Percentiles rank a stretch among this genome's conserved stretches.
These are phyloP conservation scores for Trichoderma semiorbis DNA, from an alignment of 2,329 filamentous ascomycete genomes.

Conservation along the genomic window DNA sequence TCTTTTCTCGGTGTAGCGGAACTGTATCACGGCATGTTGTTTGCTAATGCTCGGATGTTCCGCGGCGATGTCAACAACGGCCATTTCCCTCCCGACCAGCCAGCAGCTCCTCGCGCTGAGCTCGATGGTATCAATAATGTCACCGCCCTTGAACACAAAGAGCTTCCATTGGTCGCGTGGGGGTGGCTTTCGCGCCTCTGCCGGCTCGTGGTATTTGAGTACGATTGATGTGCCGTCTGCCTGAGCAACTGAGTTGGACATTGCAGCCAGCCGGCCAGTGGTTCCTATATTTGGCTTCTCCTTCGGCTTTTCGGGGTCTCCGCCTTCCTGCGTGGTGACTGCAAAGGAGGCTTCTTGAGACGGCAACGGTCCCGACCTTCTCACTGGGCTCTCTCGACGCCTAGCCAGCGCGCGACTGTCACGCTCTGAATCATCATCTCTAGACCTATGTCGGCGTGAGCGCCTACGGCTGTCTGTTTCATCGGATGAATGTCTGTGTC, in stretches of 20 bases:
- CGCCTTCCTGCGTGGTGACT: constrained; percentile 44
- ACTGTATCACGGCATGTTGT: constrained; percentile 94
- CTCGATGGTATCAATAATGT: constrained; percentile 77
- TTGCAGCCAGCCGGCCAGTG: constrained; percentile 80
- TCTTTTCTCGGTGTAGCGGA: constrained; percentile 76
- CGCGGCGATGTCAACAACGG: constrained; percentile 77
- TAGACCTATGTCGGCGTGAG: constrained; percentile 16
- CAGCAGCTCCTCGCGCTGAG: constrained; percentile 78
- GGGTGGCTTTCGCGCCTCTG: constrained; percentile 86
- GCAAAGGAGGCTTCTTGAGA: constrained; percentile 60
- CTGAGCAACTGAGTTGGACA: constrained; percentile 74
- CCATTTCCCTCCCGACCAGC: constrained; percentile 77
- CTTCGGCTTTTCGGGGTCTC: constrained; percentile 57
- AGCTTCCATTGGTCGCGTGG: constrained; percentile 78
- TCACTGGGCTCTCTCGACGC: constrained; percentile 26
- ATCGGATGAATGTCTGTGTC: constrained; percentile 34
- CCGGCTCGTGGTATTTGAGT: constrained; percentile 93
- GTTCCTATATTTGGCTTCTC: constrained; percentile 84
- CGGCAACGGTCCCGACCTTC: constrained; percentile 50
- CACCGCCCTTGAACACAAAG: constrained; percentile 84
- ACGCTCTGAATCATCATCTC: constrained; percentile 23
- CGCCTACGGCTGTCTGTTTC: constrained; percentile 28
- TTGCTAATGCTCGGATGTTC: constrained; percentile 93
- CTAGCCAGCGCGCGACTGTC: constrained; percentile 15
- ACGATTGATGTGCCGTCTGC: constrained; percentile 70